Percentiles rank a stretch among this genome's conserved stretches.
Evolutionary conservation across 1,284 basidiomycete species (phyloP).

Genomic region (Malassezia furfur): DNA sequence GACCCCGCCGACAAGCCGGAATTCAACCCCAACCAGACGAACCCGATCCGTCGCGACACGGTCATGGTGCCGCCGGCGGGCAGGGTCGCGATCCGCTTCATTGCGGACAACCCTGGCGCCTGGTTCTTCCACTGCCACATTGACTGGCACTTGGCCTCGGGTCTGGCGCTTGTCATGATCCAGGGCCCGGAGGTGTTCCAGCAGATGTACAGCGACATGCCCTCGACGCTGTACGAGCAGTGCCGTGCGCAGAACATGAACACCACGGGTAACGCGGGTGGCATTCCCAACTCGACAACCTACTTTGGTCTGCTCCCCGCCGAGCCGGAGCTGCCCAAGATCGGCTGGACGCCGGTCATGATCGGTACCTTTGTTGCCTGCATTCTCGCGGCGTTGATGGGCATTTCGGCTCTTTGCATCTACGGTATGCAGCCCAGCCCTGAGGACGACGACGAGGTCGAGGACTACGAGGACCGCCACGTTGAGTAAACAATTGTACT

Average conservation of each 20-base stretch:
- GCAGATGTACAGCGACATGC: slow-evolving; percentile 53
- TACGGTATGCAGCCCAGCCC: not conserved
- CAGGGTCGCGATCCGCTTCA: slow-evolving; percentile 60
- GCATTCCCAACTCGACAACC: slow-evolving; percentile 27
- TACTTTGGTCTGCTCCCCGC: slow-evolving; percentile 19
- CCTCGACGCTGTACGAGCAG: slow-evolving; percentile 56
- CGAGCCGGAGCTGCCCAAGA: slow-evolving; percentile 6
- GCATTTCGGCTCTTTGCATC: not conserved
- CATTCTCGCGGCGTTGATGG: slow-evolving; percentile 52
- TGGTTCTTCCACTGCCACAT: slow-evolving; percentile 50
- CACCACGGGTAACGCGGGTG: slow-evolving; percentile 44
- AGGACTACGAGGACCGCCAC: not conserved
- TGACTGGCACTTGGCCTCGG: slow-evolving; percentile 63
- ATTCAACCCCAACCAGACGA: slow-evolving; percentile 67
- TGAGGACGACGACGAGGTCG: not conserved
- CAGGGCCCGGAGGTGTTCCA: slow-evolving; percentile 57
- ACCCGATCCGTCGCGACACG: slow-evolving; percentile 73
- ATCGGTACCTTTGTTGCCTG: slow-evolving; percentile 76
- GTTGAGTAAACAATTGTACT: not conserved
- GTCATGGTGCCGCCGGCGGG: slow-evolving; percentile 55
- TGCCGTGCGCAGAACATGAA: slow-evolving; percentile 60
- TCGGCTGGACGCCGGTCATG: slow-evolving; percentile 24
- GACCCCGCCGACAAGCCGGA: slow-evolving; percentile 69
- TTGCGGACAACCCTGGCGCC: slow-evolving; percentile 59
- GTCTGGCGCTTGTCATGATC: slow-evolving; percentile 65